Evolutionary conservation across 306 rosid species (phyloP), one percentile per base, ranked within the genome.

Genomic region (Vicia faba): DNA sequence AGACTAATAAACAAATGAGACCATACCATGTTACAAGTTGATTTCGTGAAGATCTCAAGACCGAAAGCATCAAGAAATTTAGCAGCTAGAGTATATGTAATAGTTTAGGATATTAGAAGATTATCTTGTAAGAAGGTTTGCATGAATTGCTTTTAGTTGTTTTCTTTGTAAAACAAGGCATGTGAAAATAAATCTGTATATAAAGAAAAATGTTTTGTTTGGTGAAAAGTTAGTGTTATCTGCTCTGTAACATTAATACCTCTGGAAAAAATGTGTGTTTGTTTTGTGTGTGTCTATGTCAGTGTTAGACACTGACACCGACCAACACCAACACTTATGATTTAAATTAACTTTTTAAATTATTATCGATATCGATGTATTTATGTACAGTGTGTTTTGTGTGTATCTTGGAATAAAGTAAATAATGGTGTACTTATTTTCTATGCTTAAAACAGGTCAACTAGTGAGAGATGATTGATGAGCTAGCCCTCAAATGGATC

Each of bases 381-480:
- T n/a, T n/a, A n/a, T n/a, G n/a, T n/a, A n/a, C n/a, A n/a, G n/a
- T n/a, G n/a, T n/a, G n/a, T n/a, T n/a, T n/a, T n/a, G n/a, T n/a
- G 31, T 19, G 31, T 50, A 50, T 50, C 11, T 50, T 8, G 55
- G 7, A 19, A 20, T 50, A 19, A 19, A 50, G 28, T 59, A 53
- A 44, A 41, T 64, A 38, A 62, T 58, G n/a, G n/a, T n/a, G 50
- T 44, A 28, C 54, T 45, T 14, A 6, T 64, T 51, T n/a, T 14
- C 56, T 66, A 26, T 80, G 72, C 61, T 69, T 55, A 75, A 66
- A 75, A 75, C 84, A 84, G 86, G 85, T 81, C 73, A 36, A 38
- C 44, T 66, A 69, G 51, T 61, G 78, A 79, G 75, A 60, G 66
- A 36, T 70, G 78, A 79, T 73, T 48, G 66, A 36, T 70, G 74